Base-by-base conservation (phyloP, 805 yeast genomes). In the Scheffersomyces stipitis region DNA sequence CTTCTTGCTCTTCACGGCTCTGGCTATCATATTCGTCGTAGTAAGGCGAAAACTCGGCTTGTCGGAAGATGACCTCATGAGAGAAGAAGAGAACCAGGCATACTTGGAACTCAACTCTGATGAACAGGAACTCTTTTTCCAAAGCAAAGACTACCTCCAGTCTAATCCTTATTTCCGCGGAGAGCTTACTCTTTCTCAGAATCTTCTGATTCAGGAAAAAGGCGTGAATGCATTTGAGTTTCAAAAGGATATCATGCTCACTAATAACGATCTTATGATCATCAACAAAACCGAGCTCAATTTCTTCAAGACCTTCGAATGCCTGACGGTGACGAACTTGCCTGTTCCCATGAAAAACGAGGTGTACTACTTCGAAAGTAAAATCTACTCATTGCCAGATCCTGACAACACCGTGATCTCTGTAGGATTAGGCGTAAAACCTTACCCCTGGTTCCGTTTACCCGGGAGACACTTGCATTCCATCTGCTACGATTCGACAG, bases 141-240 rank as follows among this genome's bases (percentile, higher is more conserved):
- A 78, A 49, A 80, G 88, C 18, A 76, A 77, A 39, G 83, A 79
- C 22, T 68, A 48, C 40, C 38, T 69, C 18, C 41, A 46, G 4
- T 45, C 52, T 15, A 63, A 67, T 38, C 69, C 73, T 8, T 63
- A 56, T 33, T 22, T 52, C 13, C 45, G 54, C 30, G 80, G 79
- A 8, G 69, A 73, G 5, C 57, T 78, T 49, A 37, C 75, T 57
- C 29, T 83, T 26, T 73, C 84, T 18, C 90, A 85, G 58, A 71
- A 71, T 42, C 62, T 82, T 56, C 56, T 72, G 15, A 86, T 87
- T 18, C 95, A 88, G 48, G 95, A 88, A 45, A 89, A 87, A 56
- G 96, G 96, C 2, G 83, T 90, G 1, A 63, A 73, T 12, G 98
- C 97, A 1, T 90, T 95, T 86, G 95, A 90, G 50, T 91, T 93